Evolutionary conservation across 257 asterid species (phyloP).

Genomic region (Jaltomata sinuosa): DNA sequence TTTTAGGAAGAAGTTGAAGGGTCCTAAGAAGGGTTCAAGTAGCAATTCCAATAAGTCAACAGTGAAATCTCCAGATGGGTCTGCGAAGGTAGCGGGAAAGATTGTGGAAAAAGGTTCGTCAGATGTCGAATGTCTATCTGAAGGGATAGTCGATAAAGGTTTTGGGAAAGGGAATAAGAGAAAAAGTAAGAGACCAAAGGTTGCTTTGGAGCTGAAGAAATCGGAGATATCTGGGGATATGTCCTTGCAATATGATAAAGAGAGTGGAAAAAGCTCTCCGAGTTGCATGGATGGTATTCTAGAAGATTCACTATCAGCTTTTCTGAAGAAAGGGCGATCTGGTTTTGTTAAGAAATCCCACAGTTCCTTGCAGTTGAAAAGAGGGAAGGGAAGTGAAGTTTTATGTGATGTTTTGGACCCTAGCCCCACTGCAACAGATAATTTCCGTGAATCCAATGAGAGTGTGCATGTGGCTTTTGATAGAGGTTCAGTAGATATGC

Average conservation of each 20-base stretch:
- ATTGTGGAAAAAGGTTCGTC: constrained; percentile 19
- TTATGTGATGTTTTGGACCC: constrained; percentile 21
- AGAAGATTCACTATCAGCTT: constrained; percentile 67
- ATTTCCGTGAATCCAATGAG: constrained; percentile 18
- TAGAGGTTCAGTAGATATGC: constrained; percentile 10
- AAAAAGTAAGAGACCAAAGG: constrained; percentile 35
- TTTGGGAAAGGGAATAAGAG: constrained; percentile 19
- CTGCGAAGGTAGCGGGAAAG: constrained; percentile 15
- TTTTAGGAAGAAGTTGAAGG: constrained; percentile 78
- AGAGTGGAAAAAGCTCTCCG: constrained; percentile 10
- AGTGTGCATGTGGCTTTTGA: constrained; percentile 8
- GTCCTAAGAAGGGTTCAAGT: constrained; percentile 47
- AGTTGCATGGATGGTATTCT: constrained; percentile 23
- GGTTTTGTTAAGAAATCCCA: constrained; percentile 33
- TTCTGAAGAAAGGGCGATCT: constrained; percentile 54
- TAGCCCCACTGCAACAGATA: constrained; percentile 24
- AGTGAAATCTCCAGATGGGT: constrained; percentile 22
- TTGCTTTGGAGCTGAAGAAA: constrained; percentile 16
- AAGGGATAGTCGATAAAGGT: constrained; percentile 18
- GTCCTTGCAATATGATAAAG: constrained; percentile 25
- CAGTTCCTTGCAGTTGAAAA: constrained; percentile 35
- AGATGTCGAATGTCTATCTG: constrained; percentile 22
- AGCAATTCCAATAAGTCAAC: constrained; percentile 19
- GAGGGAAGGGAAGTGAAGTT: constrained; percentile 27
- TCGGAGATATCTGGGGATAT: constrained; percentile 12